A percentile compares a stretch with the other conserved stretches of the same genome.
phyloP scores from a whole-genome alignment of 257 asterid genomes.

The Solanum ahanhuiri region DNA sequence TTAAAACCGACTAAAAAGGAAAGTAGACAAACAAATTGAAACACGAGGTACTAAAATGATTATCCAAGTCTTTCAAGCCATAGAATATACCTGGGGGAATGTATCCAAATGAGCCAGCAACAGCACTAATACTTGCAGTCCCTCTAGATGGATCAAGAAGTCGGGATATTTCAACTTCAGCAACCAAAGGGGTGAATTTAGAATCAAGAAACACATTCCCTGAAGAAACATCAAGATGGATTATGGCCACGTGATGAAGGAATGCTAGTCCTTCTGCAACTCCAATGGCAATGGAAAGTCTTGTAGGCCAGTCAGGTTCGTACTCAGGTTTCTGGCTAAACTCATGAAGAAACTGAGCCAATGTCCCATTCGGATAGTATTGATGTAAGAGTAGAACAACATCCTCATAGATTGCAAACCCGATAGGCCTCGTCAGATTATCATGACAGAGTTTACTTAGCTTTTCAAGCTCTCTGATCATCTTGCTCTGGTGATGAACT shows the following conservation, averaged over 20 bases:
- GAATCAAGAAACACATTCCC: too few species aligned
- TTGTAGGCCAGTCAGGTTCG: too few species aligned
- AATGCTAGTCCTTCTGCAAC: too few species aligned
- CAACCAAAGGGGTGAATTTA: too few species aligned
- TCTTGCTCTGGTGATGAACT: slow-evolving; percentile 60
- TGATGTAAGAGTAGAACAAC: slow-evolving; percentile 62
- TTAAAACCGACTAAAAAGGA: background rate
- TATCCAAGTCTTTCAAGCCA: background rate
- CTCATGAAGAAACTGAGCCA: slow-evolving; percentile 13
- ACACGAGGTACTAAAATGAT: background rate
- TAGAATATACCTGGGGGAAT: slow-evolving; percentile 85
- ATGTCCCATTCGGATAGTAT: slow-evolving; percentile 49
- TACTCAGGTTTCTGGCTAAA: too few species aligned
- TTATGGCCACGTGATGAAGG: too few species aligned
- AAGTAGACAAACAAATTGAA: background rate
- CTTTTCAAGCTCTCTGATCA: slow-evolving; percentile 90
- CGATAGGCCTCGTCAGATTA: slow-evolving; percentile 56
- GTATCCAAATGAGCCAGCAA: slow-evolving; percentile 97
- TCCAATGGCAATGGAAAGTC: too few species aligned
- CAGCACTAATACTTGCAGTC: slow-evolving; percentile 94
- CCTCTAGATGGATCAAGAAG: slow-evolving; percentile 97
- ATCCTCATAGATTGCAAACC: slow-evolving; percentile 77
- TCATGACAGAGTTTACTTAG: slow-evolving; percentile 73
- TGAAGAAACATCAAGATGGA: too few species aligned
- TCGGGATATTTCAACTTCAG: slow-evolving; percentile 11